Evolutionary conservation across 73 alveolate species (phyloP).

Genomic region (Symbiodinium pilosum): DNA sequence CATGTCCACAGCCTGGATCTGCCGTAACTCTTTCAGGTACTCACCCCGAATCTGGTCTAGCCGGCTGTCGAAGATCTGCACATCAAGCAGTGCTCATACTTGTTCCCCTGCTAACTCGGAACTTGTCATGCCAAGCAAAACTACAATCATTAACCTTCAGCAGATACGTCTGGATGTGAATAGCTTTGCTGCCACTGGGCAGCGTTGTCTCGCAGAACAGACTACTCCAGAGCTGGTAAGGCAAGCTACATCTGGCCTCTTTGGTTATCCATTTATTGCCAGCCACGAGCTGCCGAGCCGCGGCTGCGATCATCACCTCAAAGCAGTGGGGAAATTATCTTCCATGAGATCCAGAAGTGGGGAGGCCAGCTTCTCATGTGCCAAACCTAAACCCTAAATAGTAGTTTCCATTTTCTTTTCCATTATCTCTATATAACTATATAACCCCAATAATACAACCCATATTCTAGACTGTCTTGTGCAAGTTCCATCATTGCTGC

Average conservation of each 20-base stretch:
- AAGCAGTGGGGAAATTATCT: too few species aligned
- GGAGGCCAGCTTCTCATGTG: neutral
- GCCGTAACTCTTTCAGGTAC: conserved; percentile 46
- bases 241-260: neutral
- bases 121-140: neutral
- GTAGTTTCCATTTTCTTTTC: neutral
- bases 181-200: too few species aligned
- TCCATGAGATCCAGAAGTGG: neutral
- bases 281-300: conserved; percentile 81
- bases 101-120: too few species aligned
- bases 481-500: too few species aligned
- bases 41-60: conserved; percentile 72
- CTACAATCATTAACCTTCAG: too few species aligned
- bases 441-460: too few species aligned
- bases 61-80: conserved; percentile 66
- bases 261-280: conserved; percentile 85
- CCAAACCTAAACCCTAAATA: neutral
- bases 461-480: too few species aligned
- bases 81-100: too few species aligned
- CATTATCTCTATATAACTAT: neutral
- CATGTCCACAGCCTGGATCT: conserved; percentile 23
- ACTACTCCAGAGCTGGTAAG: too few species aligned
- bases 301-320: conserved; percentile 84
- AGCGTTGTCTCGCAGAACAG: too few species aligned
- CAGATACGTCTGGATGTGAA: too few species aligned